Evolutionary conservation across 306 rosid genomes (phyloP), one percentile per base, ranked within the genome.

Genomic region (Trifolium dubium): DNA sequence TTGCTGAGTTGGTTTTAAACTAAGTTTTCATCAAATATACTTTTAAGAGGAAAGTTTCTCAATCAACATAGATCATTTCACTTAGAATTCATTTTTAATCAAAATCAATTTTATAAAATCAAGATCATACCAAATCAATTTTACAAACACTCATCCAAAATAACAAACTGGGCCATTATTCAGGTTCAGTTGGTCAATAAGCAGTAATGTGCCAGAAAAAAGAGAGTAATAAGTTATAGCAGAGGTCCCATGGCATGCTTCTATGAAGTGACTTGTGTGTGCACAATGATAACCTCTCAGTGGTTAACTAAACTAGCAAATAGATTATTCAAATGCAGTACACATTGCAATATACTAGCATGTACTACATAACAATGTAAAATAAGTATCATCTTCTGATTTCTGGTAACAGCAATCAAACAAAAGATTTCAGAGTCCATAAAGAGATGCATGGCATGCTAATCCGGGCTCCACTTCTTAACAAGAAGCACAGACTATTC

Each of bases 161-260:
- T 5, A 74, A 51, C 71, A 75, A 58, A 59, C 65, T 54, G 71
- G 77, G 71, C 77, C 40, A 69, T 50, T 54, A 70, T 71, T 71
- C 32, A 43, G 74, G 80, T 32, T 75, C 28, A 50, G 76, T 64
- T 73, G 74, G 56, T 7, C 40, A 67, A 41, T 56, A 40, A 53
- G 23, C 54, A 58, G 64, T 13, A 5, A 29, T 15, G 18, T 53
- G 75, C 55, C 68, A 55, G 61, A 77, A 61, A 76, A 69, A 58
- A 59, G 19, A 15, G 40, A 12, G 55, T 3, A 41, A 35, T 2
- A 53, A 69, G 44, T 71, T 43, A 41, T 12, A 31, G 46, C 55
- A 58, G 44, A 63, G 73, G 78, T 40, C 68, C 62, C 72, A 69
- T 64, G 41, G 49, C 70, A 79, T 84, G 68, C 81, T 74, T 35